Evolutionary conservation across 352 stramenopile genomes (phyloP), one percentile per base, ranked within the genome.

Genomic region (Phytophthora agathidicida): DNA sequence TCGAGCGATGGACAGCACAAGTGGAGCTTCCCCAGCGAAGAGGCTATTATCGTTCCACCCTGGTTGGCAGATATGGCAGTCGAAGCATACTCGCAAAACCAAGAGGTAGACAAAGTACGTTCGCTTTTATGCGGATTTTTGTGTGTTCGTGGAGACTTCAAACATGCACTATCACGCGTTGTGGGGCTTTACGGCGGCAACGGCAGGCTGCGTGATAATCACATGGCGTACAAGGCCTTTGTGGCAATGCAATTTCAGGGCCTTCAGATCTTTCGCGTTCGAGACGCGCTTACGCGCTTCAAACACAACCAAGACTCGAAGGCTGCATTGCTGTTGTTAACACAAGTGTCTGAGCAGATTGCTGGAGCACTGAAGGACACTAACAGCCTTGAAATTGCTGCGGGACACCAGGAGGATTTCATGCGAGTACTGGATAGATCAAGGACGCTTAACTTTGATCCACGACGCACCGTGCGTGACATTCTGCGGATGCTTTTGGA

Each of bases 61-160:
- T 73, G 59, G 46, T 49, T 85, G 14, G 61, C 77, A 7, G 64
- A 69, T 37, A 66, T 80, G 20, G 68, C 60, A 7, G 49, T 85
- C 7, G 42, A 62, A 4, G 64, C 71, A 8, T 89, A 80, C 39
- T 60, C 75, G 0, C 56, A 54, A 7, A 83, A 65, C 16, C 64
- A 62, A 20, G 68, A 87, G 13, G 53, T 75, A 17, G 42, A 75
- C 37, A 88, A 89, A 60, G 61, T 90, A 7, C 48, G 63, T 7
- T 68, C 52, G 5, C 58, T 92, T 19, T 16, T 92, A 17, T 58
- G 59, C 5, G 75, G 73, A 4, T 88, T 90, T 35, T 35, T 31
- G 9, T 37, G 51, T 19, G 53, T 75, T 7, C 63, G 76, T n/a
- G 60, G 60, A 7, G 37, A 74, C 7, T 66, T 77, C 30, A 56